Base-by-base conservation (phyloP, 257 asterid genomes). In the Thymus mandschuricus region DNA sequence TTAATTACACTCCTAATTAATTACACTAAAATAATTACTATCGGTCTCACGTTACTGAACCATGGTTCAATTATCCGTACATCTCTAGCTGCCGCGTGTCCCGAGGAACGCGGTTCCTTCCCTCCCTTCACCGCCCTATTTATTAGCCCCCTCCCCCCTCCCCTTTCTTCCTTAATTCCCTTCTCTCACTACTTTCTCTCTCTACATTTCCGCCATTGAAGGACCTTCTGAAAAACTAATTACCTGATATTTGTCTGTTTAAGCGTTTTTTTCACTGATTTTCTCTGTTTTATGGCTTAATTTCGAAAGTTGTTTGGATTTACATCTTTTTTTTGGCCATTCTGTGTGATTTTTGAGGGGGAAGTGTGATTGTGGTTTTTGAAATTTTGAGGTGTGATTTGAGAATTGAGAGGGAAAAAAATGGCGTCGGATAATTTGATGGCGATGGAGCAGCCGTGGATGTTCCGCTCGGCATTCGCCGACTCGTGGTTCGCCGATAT, bases 31-130 rank as follows among this genome's bases (percentile, higher is more conserved):
- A 34, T 43, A 68, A 1, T 35, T 35, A 35, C 40, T 35, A 59
- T 69, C 28, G 66, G 4, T 46, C n/a, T 54, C 33, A 15, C 7
- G 2, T n/a, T 44, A 8, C 52, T 60, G 56, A 76, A 75, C 80
- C 83, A 68, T 52, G 71, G 85, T 78, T 75, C 64, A 72, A 40
- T 28, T 21, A 10, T 81, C 91, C 89, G 95, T 86, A 83, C 93
- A 77, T 61, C 54, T 11, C 38, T 29, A 69, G 21, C 69, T 61
- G 94, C 83, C 96, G 82, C 96, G 89, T 92, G 94, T 80, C 91
- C 89, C 86, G 12, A 78, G 29, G 33, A 64, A 88, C 97, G 97
- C 98, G 98, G 70, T 85, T 86, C 76, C 74, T 54, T 30, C 79
- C 79, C 38, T 31, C 80, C 64, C 81, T 31, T 50, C 88, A 80